Conservation (phyloP, 2,329 filamentous ascomycete genomes). For the Cordyceps sp. region DNA sequence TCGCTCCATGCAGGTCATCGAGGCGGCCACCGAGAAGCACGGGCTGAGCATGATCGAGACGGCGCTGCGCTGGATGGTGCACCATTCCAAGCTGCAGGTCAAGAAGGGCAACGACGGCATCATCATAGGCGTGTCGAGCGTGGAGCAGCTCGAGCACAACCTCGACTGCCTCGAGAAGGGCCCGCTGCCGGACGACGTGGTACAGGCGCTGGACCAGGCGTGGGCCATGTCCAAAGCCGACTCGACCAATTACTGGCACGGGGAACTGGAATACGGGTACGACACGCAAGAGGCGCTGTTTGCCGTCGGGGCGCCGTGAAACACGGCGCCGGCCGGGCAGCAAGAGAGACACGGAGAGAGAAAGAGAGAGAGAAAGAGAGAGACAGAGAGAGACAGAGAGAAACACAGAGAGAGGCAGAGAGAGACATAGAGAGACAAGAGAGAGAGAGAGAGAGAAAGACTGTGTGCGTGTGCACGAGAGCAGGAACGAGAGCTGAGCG, state of each 20-base stretch:
- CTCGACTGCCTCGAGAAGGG: slow-evolving; percentile 46
- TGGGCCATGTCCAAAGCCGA: slow-evolving; percentile 55
- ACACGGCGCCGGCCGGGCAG: too few relatives aligned
- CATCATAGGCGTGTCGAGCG: slow-evolving; percentile 41
- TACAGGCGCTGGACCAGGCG: slow-evolving; percentile 58
- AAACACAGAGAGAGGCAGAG: too few relatives aligned
- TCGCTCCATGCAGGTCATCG: slow-evolving; percentile 49
- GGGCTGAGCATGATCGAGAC: slow-evolving; percentile 54
- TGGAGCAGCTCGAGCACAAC: slow-evolving; percentile 40
- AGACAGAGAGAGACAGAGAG: too few relatives aligned
- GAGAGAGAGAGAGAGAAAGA: too few relatives aligned
- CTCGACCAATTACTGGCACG: slow-evolving; percentile 35
- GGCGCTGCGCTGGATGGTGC: slow-evolving; percentile 55
- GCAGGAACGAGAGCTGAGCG: too few relatives aligned
- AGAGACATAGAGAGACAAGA: too few relatives aligned
- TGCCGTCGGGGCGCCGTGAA: too few relatives aligned
- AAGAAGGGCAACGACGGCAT: slow-evolving; percentile 39
- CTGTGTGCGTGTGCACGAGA: too few relatives aligned
- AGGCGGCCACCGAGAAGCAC: slow-evolving; percentile 50
- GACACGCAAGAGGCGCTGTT: slow-evolving; percentile 46
- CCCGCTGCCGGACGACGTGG: slow-evolving; percentile 59
- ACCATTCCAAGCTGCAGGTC: slow-evolving; percentile 47
- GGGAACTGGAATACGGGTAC: slow-evolving; percentile 49
- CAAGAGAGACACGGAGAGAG: too few relatives aligned
- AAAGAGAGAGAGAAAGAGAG: too few relatives aligned